Evolutionary conservation across 2,329 filamentous ascomycete genomes (phyloP).

Genomic region (Didymella pinodella): DNA sequence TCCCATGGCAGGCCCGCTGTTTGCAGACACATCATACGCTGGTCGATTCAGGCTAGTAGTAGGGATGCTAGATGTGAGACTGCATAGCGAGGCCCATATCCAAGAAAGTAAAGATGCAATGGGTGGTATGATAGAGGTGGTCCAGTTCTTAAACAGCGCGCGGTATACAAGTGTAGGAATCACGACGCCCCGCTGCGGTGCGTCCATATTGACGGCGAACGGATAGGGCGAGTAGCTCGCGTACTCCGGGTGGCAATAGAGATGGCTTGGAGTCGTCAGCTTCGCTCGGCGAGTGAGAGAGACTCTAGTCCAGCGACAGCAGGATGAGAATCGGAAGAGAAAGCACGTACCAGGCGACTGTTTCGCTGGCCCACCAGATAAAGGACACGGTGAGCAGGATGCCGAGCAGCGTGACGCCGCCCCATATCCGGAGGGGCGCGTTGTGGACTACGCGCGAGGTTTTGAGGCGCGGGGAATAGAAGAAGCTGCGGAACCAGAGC

Average conservation of each 20-base stretch:
- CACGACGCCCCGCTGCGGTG: constrained; percentile 63
- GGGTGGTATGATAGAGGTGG: constrained; percentile 36
- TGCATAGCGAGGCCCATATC: constrained; percentile 24
- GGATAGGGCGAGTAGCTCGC: constrained; percentile 57
- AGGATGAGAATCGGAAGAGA: constrained; percentile 19
- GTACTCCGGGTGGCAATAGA: constrained; percentile 61
- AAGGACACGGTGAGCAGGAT: constrained; percentile 53
- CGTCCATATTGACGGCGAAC: constrained; percentile 60
- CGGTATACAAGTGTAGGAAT: constrained; percentile 63
- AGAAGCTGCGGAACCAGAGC: constrained; percentile 36
- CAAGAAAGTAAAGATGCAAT: constrained; percentile 27
- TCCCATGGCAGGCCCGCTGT: constrained; percentile 3
- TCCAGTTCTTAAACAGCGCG: constrained; percentile 46
- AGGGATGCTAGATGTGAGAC: constrained; percentile 20
- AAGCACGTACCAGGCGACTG: constrained; percentile 54
- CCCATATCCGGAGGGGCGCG: constrained; percentile 30
- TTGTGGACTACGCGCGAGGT: constrained; percentile 20
- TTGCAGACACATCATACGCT: constrained; percentile 3
- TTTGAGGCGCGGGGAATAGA: constrained; percentile 39
- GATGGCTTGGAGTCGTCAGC: constrained; percentile 44
- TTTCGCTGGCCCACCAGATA: constrained; percentile 60
- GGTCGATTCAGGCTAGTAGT: neutral
- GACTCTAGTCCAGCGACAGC: constrained; percentile 23
- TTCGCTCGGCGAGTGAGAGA: neutral
- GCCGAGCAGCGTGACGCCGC: constrained; percentile 51